A percentile compares a stretch with the other conserved stretches of the same genome.
Conservation (phyloP, 371 early-diverging fungal species). For the Thermomucor indicae-seudaticae region DNA sequence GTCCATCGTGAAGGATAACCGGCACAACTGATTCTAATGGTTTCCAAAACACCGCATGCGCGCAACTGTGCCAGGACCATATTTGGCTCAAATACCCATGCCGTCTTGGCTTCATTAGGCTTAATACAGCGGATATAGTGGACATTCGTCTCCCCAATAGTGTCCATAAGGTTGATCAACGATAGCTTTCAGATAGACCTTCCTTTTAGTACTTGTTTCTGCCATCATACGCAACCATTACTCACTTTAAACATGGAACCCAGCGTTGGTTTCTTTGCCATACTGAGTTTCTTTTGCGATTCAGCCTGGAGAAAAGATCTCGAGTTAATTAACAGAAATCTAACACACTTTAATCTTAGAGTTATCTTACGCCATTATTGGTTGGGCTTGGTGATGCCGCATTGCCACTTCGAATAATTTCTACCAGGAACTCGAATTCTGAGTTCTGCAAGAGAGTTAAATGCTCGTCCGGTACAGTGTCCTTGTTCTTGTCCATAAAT, state of each 20-base stretch:
- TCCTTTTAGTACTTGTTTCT: not conserved
- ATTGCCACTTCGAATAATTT: constrained; percentile 55
- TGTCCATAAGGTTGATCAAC: constrained; percentile 89
- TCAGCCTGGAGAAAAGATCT: not conserved
- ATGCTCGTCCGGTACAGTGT: constrained; percentile 94
- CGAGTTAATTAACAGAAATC: not conserved
- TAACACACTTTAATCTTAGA: too few relatives aligned
- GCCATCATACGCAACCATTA: not conserved
- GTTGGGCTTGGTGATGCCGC: constrained; percentile 16
- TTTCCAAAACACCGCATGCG: constrained; percentile 99
- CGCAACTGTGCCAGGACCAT: constrained; percentile 95
- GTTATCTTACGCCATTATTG: constrained; percentile 30
- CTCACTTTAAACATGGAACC: constrained; percentile 76
- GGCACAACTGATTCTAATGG: constrained; percentile 97
- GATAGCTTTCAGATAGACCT: constrained; percentile 44
- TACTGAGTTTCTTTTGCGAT: constrained; percentile 22
- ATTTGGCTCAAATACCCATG: constrained; percentile 87
- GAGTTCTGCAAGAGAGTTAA: constrained; percentile 65
- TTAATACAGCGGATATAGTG: constrained; percentile 98
- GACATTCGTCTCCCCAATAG: constrained; percentile 87
- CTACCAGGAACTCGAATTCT: constrained; percentile 71
- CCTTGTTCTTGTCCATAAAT: constrained; percentile 99
- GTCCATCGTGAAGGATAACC: constrained; percentile 96
- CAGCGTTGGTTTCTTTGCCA: constrained; percentile 80
- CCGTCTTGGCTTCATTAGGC: constrained; percentile 89